Evolutionary conservation across 306 rosid genomes (phyloP).

Genomic region (Lotus japonicus): DNA sequence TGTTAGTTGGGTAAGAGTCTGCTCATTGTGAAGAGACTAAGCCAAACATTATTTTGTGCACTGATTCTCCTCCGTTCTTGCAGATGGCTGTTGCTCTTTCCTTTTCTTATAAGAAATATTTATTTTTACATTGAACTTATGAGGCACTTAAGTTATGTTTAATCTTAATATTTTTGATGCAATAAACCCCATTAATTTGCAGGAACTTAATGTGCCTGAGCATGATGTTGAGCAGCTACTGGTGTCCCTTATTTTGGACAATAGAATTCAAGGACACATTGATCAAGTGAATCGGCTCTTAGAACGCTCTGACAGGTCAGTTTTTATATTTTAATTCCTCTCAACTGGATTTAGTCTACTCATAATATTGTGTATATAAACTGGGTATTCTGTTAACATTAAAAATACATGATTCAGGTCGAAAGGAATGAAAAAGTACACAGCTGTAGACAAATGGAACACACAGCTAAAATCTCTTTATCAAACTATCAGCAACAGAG

Average conservation of each 20-base stretch:
- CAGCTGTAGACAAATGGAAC: slow-evolving; percentile 94
- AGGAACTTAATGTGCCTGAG: slow-evolving; percentile 64
- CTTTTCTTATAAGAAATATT: not conserved
- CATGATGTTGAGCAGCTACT: slow-evolving; percentile 60
- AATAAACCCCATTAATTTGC: slow-evolving; percentile 11
- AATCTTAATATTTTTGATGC: not conserved
- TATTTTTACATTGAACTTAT: not conserved
- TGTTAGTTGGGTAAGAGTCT: not conserved
- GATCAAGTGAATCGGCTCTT: slow-evolving; percentile 95
- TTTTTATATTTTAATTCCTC: not conserved
- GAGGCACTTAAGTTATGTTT: not conserved
- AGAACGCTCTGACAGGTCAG: slow-evolving; percentile 82
- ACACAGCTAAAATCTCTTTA: slow-evolving; percentile 76
- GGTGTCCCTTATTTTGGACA: slow-evolving; percentile 76
- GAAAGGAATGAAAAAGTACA: slow-evolving; percentile 90
- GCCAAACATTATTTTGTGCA: not conserved
- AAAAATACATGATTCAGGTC: slow-evolving; percentile 45
- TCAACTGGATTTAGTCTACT: not conserved
- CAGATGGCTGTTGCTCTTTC: not conserved
- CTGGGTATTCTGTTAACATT: slow-evolving; percentile 9
- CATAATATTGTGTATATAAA: not conserved
- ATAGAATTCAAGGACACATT: slow-evolving; percentile 91
- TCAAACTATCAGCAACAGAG: slow-evolving; percentile 78
- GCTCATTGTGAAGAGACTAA: slow-evolving; percentile 14
- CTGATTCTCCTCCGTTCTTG: not conserved